Evolutionary conservation across 2,329 filamentous ascomycete genomes (phyloP), one percentile per base, ranked within the genome.

Genomic region (Neopestalotiopsis sp.): DNA sequence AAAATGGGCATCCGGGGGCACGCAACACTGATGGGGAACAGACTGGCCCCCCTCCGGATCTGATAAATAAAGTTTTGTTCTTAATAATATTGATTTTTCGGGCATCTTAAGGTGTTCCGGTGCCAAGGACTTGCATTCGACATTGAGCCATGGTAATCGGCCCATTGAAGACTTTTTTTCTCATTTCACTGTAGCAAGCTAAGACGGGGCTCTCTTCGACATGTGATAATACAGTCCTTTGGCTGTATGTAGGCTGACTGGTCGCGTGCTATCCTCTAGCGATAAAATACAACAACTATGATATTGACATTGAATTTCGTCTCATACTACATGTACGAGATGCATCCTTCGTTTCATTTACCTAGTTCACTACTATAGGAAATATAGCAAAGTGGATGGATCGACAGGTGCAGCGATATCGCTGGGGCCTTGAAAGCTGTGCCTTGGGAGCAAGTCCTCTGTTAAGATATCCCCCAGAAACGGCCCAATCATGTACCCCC

Each of bases 361-460:
- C 20, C 45, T 53, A 53, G 34, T 38, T 38, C 34, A 38, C 5
- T 38, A 38, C 10, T 7, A 10, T 53, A 53, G 42, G 14, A 49
- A 49, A n/a, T n/a, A 53, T 53, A n/a, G 14, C 45, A 20, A 38
- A 53, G 45, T 53, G 45, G 45, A 53, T 53, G 45, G 45, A 53
- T 53, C 45, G 45, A 53, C 45, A 53, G 45, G 45, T 53, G 45
- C 45, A 53, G 45, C 45, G 45, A 53, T 53, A 53, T 53, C 45
- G 45, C 45, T 53, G 14, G 45, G 24, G 45, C 34, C 34, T n/a
- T 53, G 17, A 53, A n/a, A 53, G n/a, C 45, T 53, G 6, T 53
- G 17, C 45, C 45, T 28, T 53, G 45, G 45, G 45, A 14, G 45
- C 9, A 53, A 17, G 45, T 28, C 24, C 24, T 24, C 24, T 28